These are phyloP conservation scores for Plectosphaerella sp. DNA, from an alignment of 2,329 filamentous ascomycete genomes.

Conservation along the genomic window DNA sequence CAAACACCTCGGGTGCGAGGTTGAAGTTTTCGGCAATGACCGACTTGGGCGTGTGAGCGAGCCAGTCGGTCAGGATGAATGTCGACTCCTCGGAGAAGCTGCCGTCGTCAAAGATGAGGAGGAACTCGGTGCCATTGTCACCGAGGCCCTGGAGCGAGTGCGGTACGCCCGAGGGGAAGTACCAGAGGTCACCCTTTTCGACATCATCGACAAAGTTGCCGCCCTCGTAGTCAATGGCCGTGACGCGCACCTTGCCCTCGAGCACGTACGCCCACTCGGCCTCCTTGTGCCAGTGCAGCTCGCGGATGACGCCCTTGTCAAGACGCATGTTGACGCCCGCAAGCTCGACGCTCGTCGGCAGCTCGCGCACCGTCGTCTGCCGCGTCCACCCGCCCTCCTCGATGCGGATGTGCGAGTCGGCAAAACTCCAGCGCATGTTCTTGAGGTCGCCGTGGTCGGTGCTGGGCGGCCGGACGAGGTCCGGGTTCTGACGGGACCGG, in stretches of 20 bases:
- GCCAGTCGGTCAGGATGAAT: slow-evolving; percentile 70
- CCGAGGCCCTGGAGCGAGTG: slow-evolving; percentile 57
- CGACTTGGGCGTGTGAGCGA: slow-evolving; percentile 67
- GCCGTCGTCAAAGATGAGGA: slow-evolving; percentile 44
- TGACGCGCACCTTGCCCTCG: slow-evolving; percentile 66
- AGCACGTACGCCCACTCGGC: slow-evolving; percentile 76
- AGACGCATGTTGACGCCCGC: slow-evolving; percentile 77
- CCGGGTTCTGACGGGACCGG: slow-evolving; percentile 65
- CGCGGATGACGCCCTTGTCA: slow-evolving; percentile 66
- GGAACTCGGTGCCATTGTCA: slow-evolving; percentile 23
- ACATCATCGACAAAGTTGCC: slow-evolving; percentile 75
- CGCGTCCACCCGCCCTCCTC: slow-evolving; percentile 74
- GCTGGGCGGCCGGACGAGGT: slow-evolving; percentile 66
- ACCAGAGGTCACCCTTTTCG: slow-evolving; percentile 74
- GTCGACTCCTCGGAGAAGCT: slow-evolving; percentile 59
- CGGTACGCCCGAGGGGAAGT: slow-evolving; percentile 73
- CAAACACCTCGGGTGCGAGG: slow-evolving; percentile 65
- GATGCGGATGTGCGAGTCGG: slow-evolving; percentile 59
- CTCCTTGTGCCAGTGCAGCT: slow-evolving; percentile 78
- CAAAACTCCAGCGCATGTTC: slow-evolving; percentile 71
- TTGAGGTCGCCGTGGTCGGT: slow-evolving; percentile 67
- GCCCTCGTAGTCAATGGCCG: slow-evolving; percentile 69
- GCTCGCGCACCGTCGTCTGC: slow-evolving; percentile 64
- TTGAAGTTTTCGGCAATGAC: slow-evolving; percentile 75
- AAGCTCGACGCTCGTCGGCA: slow-evolving; percentile 63